phyloP scores from a whole-genome alignment of 2,329 filamentous ascomycete species.

The Xylaria sp. region DNA sequence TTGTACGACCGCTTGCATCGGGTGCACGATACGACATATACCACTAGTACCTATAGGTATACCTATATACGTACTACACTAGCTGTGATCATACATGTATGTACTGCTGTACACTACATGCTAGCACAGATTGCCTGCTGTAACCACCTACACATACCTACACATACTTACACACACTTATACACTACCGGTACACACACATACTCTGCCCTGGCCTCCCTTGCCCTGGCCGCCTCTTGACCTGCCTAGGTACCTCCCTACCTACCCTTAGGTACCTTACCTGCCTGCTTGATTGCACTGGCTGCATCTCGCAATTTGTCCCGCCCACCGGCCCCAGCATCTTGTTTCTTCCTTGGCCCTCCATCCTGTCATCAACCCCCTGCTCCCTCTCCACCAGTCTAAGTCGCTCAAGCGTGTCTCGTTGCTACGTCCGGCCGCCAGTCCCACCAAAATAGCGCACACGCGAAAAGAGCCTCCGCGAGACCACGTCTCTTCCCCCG shows the following conservation, averaged over 20 bases:
- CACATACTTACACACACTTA: too few relatives aligned
- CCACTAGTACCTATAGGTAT: too few relatives aligned
- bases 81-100: background rate
- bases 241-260: slow-evolving; percentile 5
- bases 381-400: slow-evolving; percentile 28
- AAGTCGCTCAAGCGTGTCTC: slow-evolving; percentile 17
- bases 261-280: slow-evolving; percentile 3
- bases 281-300: slow-evolving; percentile 16
- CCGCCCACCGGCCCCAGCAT: slow-evolving; percentile 33
- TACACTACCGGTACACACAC: too few relatives aligned
- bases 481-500: slow-evolving; percentile 35
- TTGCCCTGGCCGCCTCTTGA: background rate
- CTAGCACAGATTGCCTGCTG: slow-evolving; percentile 3
- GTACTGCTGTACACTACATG: slow-evolving; percentile 8
- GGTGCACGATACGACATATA: slow-evolving; percentile 15
- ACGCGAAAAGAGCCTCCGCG: slow-evolving; percentile 40
- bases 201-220: background rate
- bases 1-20: slow-evolving; percentile 9
- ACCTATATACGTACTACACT: too few relatives aligned
- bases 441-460: slow-evolving; percentile 36
- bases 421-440: slow-evolving; percentile 19
- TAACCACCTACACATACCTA: slow-evolving; percentile 15
- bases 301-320: slow-evolving; percentile 30
- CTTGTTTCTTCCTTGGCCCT: slow-evolving; percentile 26
- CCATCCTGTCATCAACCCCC: slow-evolving; percentile 22